Evolutionary conservation across 2,329 filamentous ascomycete species (phyloP), one percentile per base, ranked within the genome.

Genomic region (Clonostachys chloroleuca): DNA sequence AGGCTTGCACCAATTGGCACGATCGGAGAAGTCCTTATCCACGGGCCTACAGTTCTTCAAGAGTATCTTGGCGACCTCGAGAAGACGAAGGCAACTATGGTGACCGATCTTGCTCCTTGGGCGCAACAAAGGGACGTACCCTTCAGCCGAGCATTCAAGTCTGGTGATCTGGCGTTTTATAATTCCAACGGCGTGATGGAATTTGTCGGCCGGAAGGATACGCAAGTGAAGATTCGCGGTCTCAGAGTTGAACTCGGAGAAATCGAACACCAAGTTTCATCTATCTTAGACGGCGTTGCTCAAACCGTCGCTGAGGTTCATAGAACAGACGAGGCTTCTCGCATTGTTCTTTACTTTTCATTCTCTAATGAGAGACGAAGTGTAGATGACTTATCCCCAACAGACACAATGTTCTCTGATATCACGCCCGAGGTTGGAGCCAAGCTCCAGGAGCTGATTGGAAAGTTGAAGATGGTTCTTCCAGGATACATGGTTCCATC

Each of bases 21-120:
- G 8, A 13, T 47, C 6, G 51, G 52, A 5, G 52, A 54, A 39
- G 40, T 54, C 13, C 33, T 50, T 24, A 47, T 54, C n/a, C 47
- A 54, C 30, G 73, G 73, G 5, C 39, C 49, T 14, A 34, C 80
- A 10, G 74, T 70, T 20, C 4, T 30, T 30, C 60, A 69, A 20
- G 52, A 48, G 2, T 80, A 80, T 47, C 57, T 77, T 14, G 71
- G 73, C 45, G 51, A 58, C 12, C 2, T 54, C 24, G 37, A 47
- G 16, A 12, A 12, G 5, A 63, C 70, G 65, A 47, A 60, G 48
- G 12, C 50, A 4, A 47, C 52, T 3, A 59, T 59, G 24, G 53
- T 61, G 5, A 48, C 46, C 17, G 34, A 13, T 18, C n/a, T 35
- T 40, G 69, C 51, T 40, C 24, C 14, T 40, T 35, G 34, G 35